Evolutionary conservation across 331 rosid species (phyloP), one percentile per base, ranked within the genome.

Genomic region (Spiraea crenata): DNA sequence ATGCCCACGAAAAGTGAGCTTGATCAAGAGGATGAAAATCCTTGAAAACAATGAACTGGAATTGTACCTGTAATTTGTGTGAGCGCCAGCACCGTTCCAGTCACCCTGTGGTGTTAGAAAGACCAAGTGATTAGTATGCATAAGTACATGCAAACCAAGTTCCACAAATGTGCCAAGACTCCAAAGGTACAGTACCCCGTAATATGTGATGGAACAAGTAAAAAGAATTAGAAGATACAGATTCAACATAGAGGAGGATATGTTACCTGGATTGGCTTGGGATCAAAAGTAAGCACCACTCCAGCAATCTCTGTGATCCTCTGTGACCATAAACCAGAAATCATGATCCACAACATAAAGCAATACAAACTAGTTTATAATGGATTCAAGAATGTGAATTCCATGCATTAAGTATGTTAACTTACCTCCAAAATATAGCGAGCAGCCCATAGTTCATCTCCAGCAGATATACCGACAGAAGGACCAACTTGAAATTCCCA

Each of bases 401-500:
- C 31, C 31, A 25, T 34, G 19, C 56, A 57, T 57, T 64, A 46
- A 55, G 52, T 3, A 55, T 3, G 57, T 58, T 9, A 67, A 9
- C 12, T 67, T 54, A 93, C 98, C 98, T 93, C 99, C 74, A 93
- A 76, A 74, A 93, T 85, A 85, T 83, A 93, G 68, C 99, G 97
- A 76, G 99, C 89, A 54, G 65, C 85, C 99, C 97, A 93, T 63
- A 93, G 3, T 72, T 93, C 96, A 46, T 93, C 99, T 51, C 85
- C 96, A 9, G 96, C 87, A 17, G 96, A 84, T 25, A 93, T 87
- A n/a, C 99, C 99, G 14, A 84, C 89, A 0, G 90, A 38, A 4
- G 99, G 99, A 65, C 99, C 99, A 77, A 93, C 99, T 93, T 93
- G 99, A 67, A 84, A 93, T 57, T 93, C 99, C 99, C 99, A 93